These are phyloP conservation scores for Sechiopsis laciniata DNA, from an alignment of 306 rosid species.

Conservation along the genomic window DNA sequence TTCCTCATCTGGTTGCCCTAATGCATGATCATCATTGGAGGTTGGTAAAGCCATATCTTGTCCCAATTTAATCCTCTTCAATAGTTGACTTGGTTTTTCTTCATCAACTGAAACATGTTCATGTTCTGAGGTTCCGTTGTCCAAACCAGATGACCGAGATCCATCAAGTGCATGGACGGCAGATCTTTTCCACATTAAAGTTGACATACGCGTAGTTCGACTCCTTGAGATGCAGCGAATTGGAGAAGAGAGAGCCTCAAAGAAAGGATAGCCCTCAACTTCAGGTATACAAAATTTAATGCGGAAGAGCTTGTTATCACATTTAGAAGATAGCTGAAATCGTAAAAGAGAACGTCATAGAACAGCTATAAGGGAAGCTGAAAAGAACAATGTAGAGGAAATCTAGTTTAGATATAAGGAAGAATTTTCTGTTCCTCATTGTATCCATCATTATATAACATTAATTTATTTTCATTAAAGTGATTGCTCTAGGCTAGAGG, in stretches of 20 bases:
- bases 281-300: constrained; percentile 55
- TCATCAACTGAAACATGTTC: constrained; percentile 37
- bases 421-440: background rate
- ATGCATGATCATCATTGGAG: constrained; percentile 33
- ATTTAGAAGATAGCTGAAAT: constrained; percentile 90
- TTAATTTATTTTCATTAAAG: background rate
- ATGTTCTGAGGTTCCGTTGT: constrained; percentile 40
- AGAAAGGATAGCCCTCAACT: constrained; percentile 56
- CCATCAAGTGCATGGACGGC: constrained; percentile 35
- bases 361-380: constrained; percentile 20
- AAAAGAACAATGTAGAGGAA: background rate
- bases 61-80: constrained; percentile 62
- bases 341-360: constrained; percentile 28
- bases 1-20: constrained; percentile 54
- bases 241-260: constrained; percentile 57
- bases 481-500: background rate
- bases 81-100: constrained; percentile 40
- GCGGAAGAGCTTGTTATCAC: constrained; percentile 73
- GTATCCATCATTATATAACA: background rate
- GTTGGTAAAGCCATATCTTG: constrained; percentile 50
- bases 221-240: constrained; percentile 82
- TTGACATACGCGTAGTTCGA: constrained; percentile 53
- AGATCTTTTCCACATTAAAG: constrained; percentile 58
- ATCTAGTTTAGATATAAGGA: background rate
- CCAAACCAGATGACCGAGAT: constrained; percentile 43